Evolutionary conservation across 805 yeast genomes (phyloP).

Genomic region (Ogataea zsoltii): DNA sequence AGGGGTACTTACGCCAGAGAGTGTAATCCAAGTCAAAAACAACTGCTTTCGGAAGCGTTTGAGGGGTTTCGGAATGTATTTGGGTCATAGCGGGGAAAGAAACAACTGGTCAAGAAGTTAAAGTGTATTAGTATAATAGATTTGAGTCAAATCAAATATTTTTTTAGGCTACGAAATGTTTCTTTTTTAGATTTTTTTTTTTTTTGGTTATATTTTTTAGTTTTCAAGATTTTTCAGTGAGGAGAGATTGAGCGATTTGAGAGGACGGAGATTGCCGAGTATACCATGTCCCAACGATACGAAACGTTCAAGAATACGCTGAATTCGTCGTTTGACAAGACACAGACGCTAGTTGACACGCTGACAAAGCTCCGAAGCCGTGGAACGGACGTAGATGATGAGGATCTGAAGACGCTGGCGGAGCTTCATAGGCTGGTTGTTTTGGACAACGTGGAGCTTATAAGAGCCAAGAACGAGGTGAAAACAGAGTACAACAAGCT

Average conservation of each 20-base stretch:
- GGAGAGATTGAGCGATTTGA: no score
- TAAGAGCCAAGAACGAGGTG: conserved; percentile 21
- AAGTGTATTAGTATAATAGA: no score
- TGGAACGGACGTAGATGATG: neutral
- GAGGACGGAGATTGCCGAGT: neutral
- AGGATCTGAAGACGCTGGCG: conserved; percentile 12
- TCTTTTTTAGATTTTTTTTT: no score
- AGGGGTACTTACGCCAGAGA: conserved; percentile 58
- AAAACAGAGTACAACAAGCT: conserved; percentile 18
- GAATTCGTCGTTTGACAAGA: conserved; percentile 21
- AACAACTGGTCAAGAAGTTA: neutral
- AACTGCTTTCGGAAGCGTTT: conserved; percentile 47
- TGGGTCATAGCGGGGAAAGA: neutral
- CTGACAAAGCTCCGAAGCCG: conserved; percentile 8
- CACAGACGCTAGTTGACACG: conserved; percentile 11
- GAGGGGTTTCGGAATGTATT: neutral
- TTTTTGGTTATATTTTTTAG: no score
- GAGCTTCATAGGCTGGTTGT: conserved; percentile 17
- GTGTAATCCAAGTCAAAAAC: conserved; percentile 80
- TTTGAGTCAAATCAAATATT: neutral
- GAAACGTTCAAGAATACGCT: conserved; percentile 13
- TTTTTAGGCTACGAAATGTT: neutral
- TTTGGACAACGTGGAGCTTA: conserved; percentile 22
- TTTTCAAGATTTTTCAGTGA: neutral
- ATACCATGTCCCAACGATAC: conserved; percentile 2